Conservation (phyloP, 495 filamentous ascomycete species). For the Aspergillus panamensis region DNA sequence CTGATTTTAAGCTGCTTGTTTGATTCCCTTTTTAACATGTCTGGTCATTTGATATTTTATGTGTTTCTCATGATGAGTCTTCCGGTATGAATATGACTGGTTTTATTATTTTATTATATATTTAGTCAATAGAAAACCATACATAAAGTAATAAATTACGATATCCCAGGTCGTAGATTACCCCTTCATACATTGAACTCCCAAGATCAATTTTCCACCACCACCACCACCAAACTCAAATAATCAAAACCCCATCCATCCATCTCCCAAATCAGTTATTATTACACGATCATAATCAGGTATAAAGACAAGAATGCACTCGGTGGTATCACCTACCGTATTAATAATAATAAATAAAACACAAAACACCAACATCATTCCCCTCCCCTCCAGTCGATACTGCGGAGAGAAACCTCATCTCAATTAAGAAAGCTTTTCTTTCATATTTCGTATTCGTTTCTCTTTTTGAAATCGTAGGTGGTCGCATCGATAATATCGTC, state of each 20-base stretch:
- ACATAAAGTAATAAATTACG: too few species aligned
- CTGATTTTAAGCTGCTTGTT: slow-evolving; percentile 9
- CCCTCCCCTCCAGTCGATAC: too few species aligned
- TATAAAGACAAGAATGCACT: neutral
- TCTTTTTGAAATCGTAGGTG: neutral
- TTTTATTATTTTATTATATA: neutral
- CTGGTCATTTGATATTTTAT: neutral
- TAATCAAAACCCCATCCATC: neutral
- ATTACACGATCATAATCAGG: neutral
- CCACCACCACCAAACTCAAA: neutral
- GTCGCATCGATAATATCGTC: too few species aligned
- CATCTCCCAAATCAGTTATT: neutral
- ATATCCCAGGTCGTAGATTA: neutral
- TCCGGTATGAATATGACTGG: neutral
- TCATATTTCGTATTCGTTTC: neutral
- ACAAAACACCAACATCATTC: too few species aligned
- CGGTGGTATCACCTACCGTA: too few species aligned
- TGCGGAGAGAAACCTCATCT: neutral
- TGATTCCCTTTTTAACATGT: neutral
- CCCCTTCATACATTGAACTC: neutral
- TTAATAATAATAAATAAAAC: too few species aligned
- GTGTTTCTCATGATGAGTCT: too few species aligned
- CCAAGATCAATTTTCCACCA: neutral
- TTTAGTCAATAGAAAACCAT: too few species aligned
- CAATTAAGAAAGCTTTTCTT: neutral